phyloP scores from a whole-genome alignment of 495 filamentous ascomycete species.

The Diplogelasinospora grovesii region DNA sequence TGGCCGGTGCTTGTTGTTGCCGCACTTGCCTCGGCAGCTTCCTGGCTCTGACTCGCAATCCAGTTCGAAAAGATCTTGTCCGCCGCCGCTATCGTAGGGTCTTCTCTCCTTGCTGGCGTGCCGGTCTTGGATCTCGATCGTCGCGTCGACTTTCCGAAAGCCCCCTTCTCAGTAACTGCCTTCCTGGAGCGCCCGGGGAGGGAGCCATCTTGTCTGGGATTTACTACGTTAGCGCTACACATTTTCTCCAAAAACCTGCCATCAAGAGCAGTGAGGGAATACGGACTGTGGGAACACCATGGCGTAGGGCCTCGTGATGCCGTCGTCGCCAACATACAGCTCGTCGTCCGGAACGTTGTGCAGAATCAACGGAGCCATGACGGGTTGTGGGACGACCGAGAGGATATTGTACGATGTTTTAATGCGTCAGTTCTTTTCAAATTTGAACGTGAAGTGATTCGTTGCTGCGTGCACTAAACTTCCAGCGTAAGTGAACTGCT shows the following conservation, averaged over 20 bases:
- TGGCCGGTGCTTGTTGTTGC: conserved; percentile 19
- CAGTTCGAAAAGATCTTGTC: conserved; percentile 44
- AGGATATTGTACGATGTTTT: no score
- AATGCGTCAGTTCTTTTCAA: no score
- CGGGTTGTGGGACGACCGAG: conserved; percentile 1
- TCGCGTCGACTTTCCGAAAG: conserved; percentile 50
- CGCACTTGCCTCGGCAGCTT: conserved; percentile 13
- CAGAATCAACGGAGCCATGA: conserved; percentile 50
- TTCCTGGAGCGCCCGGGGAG: conserved; percentile 29
- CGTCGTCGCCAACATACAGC: conserved; percentile 51
- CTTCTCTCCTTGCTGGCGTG: conserved; percentile 46
- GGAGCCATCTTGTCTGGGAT: conserved; percentile 31
- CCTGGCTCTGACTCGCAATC: conserved; percentile 24
- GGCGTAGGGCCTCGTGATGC: conserved; percentile 48
- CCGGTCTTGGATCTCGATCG: conserved; percentile 46
- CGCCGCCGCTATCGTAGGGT: conserved; percentile 47
- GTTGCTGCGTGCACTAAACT: no score
- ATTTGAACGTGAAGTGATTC: no score
- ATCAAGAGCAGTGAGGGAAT: no score
- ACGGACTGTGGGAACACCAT: conserved; percentile 50
- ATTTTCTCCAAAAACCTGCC: no score
- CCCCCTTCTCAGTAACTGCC: conserved; percentile 43
- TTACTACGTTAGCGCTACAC: neutral
- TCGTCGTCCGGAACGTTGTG: conserved; percentile 56
- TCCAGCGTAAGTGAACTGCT: no score